Conservation (phyloP, 179 eudicot species). For the Vitellaria paradoxa region DNA sequence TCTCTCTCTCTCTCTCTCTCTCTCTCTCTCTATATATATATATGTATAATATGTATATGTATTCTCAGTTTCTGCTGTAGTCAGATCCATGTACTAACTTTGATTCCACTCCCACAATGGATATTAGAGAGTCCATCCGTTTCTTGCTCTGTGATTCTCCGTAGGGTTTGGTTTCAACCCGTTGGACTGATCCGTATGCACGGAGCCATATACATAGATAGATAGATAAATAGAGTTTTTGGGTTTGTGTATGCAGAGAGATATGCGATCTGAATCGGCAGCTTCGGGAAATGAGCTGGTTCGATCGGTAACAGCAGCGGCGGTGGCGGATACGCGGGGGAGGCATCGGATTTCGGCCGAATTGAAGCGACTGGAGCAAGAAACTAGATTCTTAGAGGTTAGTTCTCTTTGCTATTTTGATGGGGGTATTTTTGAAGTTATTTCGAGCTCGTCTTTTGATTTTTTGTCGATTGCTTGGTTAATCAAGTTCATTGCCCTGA, state of each 20-base stretch:
- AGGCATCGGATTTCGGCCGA: conserved; percentile 76
- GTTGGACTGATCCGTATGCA: no score
- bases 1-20: not conserved
- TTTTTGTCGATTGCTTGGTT: not conserved
- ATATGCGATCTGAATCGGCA: conserved; percentile 32
- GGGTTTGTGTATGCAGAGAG: not conserved
- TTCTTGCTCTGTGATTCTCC: not conserved
- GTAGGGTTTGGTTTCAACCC: not conserved
- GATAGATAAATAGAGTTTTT: not conserved
- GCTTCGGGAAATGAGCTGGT: conserved; percentile 28
- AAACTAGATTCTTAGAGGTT: conserved; percentile 57
- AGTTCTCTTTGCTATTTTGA: conserved; percentile 10
- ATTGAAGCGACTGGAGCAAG: conserved; percentile 72
- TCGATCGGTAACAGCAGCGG: conserved; percentile 25
- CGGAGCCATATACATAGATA: not conserved
- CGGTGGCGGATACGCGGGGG: conserved; percentile 47
- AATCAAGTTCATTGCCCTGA: not conserved
- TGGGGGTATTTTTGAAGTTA: not conserved
- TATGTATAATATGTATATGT: no score
- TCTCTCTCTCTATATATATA: not conserved
- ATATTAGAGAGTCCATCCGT: not conserved
- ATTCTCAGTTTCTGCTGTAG: not conserved
- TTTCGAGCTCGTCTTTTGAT: not conserved
- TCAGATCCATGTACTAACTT: not conserved
- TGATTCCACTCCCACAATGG: not conserved